Percentiles rank a stretch among this genome's conserved stretches.
These are phyloP conservation scores for Penicillium sp. DNA, from an alignment of 2,329 filamentous ascomycete genomes.

Conservation along the genomic window DNA sequence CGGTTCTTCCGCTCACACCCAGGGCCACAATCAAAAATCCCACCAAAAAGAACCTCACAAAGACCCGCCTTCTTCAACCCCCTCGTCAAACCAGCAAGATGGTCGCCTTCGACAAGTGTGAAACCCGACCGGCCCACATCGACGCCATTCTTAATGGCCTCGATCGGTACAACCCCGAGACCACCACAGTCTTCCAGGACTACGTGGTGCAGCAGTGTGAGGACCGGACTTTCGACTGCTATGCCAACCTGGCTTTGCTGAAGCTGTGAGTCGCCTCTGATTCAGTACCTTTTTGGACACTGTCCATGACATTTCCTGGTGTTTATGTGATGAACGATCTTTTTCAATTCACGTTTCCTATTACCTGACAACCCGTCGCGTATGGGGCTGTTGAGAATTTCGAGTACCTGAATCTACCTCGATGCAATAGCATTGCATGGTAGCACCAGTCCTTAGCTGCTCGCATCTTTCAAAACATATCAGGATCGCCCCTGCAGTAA, in stretches of 20 bases:
- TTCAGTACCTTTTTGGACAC: neutral
- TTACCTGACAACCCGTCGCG: constrained; percentile 69
- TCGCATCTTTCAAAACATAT: neutral
- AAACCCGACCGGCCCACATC: constrained; percentile 89
- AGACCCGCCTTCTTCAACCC: constrained; percentile 24
- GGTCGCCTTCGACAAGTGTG: constrained; percentile 75
- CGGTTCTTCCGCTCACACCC: constrained; percentile 19
- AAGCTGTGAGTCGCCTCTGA: constrained; percentile 71
- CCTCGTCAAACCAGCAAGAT: constrained; percentile 20
- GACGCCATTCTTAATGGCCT: constrained; percentile 93
- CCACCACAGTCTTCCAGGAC: constrained; percentile 86
- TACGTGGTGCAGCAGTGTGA: constrained; percentile 96
- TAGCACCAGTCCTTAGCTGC: constrained; percentile 6
- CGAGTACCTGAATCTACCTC: constrained; percentile 67
- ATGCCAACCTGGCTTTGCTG: constrained; percentile 91
- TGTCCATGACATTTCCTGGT: constrained; percentile 1
- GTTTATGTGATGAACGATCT: constrained; percentile 68
- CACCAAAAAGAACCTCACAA: constrained; percentile 28
- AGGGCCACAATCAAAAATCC: constrained; percentile 32
- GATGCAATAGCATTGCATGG: constrained; percentile 14
- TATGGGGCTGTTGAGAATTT: constrained; percentile 64
- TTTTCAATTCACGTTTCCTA: constrained; percentile 83
- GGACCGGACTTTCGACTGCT: constrained; percentile 89
- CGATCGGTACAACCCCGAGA: constrained; percentile 98
- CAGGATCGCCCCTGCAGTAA: neutral